Conservation (phyloP, 2,329 filamentous ascomycete genomes). For the Boeremia lycopersici region DNA sequence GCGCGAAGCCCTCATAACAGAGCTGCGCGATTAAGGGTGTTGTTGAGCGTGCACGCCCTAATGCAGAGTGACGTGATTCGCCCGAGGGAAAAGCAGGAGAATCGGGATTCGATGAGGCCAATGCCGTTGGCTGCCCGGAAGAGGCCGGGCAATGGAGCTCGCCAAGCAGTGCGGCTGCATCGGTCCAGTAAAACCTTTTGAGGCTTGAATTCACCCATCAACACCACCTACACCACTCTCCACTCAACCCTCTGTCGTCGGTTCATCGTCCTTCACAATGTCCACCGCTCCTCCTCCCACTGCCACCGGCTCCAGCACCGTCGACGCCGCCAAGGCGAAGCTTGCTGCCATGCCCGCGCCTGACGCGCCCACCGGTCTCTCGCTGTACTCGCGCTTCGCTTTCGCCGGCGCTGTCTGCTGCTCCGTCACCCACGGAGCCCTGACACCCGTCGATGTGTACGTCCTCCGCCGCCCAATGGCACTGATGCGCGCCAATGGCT, state of each 20-base stretch:
- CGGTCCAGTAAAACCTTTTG: conserved; percentile 21
- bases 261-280: conserved; percentile 28
- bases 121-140: conserved; percentile 15
- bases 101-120: conserved; percentile 10
- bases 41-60: conserved; percentile 18
- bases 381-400: conserved; percentile 94
- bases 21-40: conserved; percentile 12
- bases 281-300: conserved; percentile 50
- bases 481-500: conserved; percentile 36
- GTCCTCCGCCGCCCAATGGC: conserved; percentile 51
- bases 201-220: conserved; percentile 14
- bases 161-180: conserved; percentile 20
- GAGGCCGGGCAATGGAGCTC: conserved; percentile 5
- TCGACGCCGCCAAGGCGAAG: conserved; percentile 59
- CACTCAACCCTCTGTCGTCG: conserved; percentile 30
- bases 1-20: not conserved
- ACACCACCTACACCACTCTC: conserved; percentile 30
- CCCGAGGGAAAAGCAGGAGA: conserved; percentile 7
- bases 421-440: conserved; percentile 93
- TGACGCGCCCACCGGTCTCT: conserved; percentile 65
- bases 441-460: conserved; percentile 99
- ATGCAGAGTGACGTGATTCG: conserved; percentile 15
- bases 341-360: conserved; percentile 52
- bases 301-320: conserved; percentile 58
- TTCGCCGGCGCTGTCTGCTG: conserved; percentile 98